Percentiles rank a stretch among this genome's conserved stretches.
Evolutionary conservation across 2,329 filamentous ascomycete species (phyloP).

Genomic region (Paracoccidioides brasiliensis): DNA sequence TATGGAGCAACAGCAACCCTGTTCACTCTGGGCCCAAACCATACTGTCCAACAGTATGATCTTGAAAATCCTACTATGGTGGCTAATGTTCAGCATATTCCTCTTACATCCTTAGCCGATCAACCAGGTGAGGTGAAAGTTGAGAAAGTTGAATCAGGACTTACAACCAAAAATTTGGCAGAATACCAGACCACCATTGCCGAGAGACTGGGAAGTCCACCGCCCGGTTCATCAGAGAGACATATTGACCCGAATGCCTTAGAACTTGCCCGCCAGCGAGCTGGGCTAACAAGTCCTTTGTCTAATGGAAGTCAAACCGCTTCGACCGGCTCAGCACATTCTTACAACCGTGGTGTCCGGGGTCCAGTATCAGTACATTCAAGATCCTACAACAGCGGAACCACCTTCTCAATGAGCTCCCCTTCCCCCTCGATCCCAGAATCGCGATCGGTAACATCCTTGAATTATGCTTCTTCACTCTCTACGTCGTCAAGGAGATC

Average conservation of each 20-base stretch:
- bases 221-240: conserved; percentile 57
- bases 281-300: conserved; percentile 57
- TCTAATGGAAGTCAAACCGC: conserved; percentile 45
- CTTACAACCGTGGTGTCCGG: conserved; percentile 25
- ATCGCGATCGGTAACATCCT: conserved; percentile 31
- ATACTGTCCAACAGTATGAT: conserved; percentile 91
- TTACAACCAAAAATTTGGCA: conserved; percentile 6
- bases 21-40: conserved; percentile 78
- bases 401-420: conserved; percentile 33
- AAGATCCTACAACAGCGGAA: conserved; percentile 32
- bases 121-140: conserved; percentile 50
- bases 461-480: conserved; percentile 28
- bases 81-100: conserved; percentile 74
- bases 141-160: background rate
- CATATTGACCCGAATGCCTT: conserved; percentile 54
- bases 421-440: conserved; percentile 17
- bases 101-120: conserved; percentile 63
- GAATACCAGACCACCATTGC: conserved; percentile 32
- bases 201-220: conserved; percentile 56
- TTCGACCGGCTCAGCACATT: conserved; percentile 42
- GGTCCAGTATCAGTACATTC: conserved; percentile 24
- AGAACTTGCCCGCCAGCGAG: conserved; percentile 48
- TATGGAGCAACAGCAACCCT: conserved; percentile 84
- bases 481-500: conserved; percentile 37
- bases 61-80: conserved; percentile 76